phyloP scores from a whole-genome alignment of 73 alveolate genomes.

The Paramecium octaurelia region DNA sequence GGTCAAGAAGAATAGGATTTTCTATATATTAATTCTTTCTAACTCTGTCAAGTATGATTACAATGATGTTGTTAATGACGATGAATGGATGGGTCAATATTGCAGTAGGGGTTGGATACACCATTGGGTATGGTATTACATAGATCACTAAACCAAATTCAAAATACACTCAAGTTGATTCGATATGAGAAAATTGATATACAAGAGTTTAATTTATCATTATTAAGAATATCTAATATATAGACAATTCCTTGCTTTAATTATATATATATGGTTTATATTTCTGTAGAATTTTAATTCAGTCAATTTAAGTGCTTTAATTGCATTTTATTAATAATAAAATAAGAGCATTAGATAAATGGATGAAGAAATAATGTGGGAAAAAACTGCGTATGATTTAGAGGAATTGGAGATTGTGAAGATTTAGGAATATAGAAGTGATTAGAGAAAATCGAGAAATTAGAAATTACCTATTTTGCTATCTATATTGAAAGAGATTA shows the following conservation, averaged over 20 bases:
- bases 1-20: not conserved
- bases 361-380: not conserved
- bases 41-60: not conserved
- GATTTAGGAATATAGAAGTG: not conserved
- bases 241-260: not conserved
- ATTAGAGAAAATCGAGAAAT: not conserved
- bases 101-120: not conserved
- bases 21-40: not conserved
- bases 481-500: not conserved
- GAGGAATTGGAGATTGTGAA: not conserved
- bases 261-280: not conserved
- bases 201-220: not conserved
- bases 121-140: conserved; percentile 4
- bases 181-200: not conserved
- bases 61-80: conserved; percentile 40
- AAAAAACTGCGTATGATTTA: not conserved
- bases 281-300: not conserved
- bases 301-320: not conserved
- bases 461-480: not conserved
- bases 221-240: not conserved
- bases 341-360: not conserved
- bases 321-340: not conserved
- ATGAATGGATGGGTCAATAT: conserved; percentile 38
- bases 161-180: not conserved
- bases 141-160: not conserved